Percentiles rank a stretch among this genome's conserved stretches.
These are phyloP conservation scores for Corymbia maculata DNA, from an alignment of 345 rosid species.

Conservation along the genomic window DNA sequence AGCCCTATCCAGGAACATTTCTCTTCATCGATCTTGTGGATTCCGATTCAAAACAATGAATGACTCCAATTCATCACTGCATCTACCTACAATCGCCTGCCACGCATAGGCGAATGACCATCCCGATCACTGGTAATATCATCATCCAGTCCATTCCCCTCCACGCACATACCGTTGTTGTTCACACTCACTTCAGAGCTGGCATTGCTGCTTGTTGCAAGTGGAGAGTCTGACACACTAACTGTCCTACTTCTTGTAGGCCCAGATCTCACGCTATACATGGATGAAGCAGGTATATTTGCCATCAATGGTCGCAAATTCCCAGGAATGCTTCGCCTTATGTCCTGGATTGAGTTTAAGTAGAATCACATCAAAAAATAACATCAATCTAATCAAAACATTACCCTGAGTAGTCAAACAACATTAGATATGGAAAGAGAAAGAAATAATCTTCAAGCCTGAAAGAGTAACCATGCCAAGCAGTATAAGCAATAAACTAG, in stretches of 20 bases:
- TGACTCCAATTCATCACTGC: neutral
- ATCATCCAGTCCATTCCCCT: constrained; percentile 55
- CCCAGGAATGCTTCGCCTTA: constrained; percentile 83
- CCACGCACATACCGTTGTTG: constrained; percentile 56
- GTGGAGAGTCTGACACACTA: constrained; percentile 79
- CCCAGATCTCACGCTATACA: constrained; percentile 94
- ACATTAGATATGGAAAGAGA: neutral
- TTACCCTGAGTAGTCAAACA: neutral
- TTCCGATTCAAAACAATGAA: neutral
- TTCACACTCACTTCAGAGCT: constrained; percentile 91
- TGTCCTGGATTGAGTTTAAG: constrained; percentile 36
- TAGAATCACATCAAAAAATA: neutral
- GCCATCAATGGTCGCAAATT: constrained; percentile 88
- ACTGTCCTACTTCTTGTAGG: constrained; percentile 52
- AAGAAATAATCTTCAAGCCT: neutral
- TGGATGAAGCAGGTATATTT: constrained; percentile 91
- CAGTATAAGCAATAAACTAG: neutral
- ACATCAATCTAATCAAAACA: neutral
- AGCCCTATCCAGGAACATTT: neutral
- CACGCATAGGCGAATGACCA: constrained; percentile 58
- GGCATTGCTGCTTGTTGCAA: constrained; percentile 92
- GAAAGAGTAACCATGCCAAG: neutral
- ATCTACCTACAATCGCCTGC: constrained; percentile 34
- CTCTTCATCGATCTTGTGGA: neutral
- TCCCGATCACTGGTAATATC: constrained; percentile 58